Conservation (phyloP, 352 stramenopile genomes). For the Phytophthora agathidicida region DNA sequence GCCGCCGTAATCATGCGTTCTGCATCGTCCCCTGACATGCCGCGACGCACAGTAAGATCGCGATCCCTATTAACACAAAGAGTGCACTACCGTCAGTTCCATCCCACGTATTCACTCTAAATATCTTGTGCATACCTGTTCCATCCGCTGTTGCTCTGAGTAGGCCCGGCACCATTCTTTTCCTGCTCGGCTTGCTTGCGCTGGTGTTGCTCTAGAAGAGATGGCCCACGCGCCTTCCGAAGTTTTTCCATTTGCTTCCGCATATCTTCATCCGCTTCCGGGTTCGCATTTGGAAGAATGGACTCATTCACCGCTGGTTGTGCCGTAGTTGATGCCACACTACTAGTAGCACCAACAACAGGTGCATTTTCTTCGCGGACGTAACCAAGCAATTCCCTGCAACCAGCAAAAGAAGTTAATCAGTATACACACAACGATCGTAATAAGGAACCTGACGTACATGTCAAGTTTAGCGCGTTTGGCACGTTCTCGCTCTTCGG, state of each 20-base stretch:
- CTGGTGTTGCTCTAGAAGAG: constrained; percentile 82
- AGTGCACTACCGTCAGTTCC: background rate
- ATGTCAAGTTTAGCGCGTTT: constrained; percentile 85
- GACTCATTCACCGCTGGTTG: constrained; percentile 59
- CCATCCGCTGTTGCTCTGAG: constrained; percentile 44
- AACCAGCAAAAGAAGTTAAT: constrained; percentile 8
- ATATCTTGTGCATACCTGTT: constrained; percentile 50
- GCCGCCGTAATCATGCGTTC: constrained; percentile 77
- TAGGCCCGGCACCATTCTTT: constrained; percentile 19
- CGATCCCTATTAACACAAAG: constrained; percentile 53
- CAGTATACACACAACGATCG: constrained; percentile 1
- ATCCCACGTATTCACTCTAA: background rate
- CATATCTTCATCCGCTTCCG: constrained; percentile 71
- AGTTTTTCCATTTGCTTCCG: constrained; percentile 72
- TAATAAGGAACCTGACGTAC: constrained; percentile 35
- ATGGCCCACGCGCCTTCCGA: constrained; percentile 62
- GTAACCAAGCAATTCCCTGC: constrained; percentile 82
- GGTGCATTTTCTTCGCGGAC: constrained; percentile 75
- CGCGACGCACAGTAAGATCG: constrained; percentile 60
- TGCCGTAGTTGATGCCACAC: constrained; percentile 3
- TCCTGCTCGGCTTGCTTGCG: constrained; percentile 62
- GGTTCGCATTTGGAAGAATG: constrained; percentile 70
- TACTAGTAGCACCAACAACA: constrained; percentile 22
- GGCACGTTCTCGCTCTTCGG: constrained; percentile 81
- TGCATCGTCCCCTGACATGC: constrained; percentile 75